Evolutionary conservation across 441 rosid species (phyloP).

Genomic region (Heliophila coronopifolia): DNA sequence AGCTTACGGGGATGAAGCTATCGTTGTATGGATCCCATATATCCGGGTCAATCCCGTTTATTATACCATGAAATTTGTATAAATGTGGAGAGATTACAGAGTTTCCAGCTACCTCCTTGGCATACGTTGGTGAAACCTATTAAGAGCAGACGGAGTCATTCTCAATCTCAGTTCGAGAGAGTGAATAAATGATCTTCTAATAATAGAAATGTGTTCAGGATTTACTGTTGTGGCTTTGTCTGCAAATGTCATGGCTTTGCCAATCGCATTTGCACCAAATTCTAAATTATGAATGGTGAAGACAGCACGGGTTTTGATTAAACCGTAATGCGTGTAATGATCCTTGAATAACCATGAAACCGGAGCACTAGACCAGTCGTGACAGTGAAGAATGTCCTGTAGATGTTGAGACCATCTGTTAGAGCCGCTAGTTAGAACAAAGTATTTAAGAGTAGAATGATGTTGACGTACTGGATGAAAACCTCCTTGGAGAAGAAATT

Average conservation of each 20-base stretch:
- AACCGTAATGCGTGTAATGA: constrained; percentile 68
- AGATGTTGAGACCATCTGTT: constrained; percentile 12
- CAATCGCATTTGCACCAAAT: constrained; percentile 66
- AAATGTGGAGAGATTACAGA: constrained; percentile 64
- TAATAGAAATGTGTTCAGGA: constrained; percentile 15
- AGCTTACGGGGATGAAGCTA: constrained; percentile 68
- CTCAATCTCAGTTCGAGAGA: not conserved
- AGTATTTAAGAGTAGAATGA: not conserved
- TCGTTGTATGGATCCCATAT: constrained; percentile 97
- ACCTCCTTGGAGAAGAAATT: constrained; percentile 82
- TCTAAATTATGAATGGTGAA: constrained; percentile 95
- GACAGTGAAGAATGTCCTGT: constrained; percentile 96
- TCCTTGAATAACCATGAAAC: constrained; percentile 87
- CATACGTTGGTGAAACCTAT: constrained; percentile 78
- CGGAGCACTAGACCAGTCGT: constrained; percentile 96
- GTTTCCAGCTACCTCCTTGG: constrained; percentile 82
- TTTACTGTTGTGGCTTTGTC: constrained; percentile 91
- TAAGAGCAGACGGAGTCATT: constrained; percentile 8
- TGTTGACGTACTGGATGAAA: constrained; percentile 72
- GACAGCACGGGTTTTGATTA: constrained; percentile 73
- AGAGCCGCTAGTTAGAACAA: not conserved
- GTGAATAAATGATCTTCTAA: not conserved
- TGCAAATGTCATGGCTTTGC: constrained; percentile 69
- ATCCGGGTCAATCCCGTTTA: constrained; percentile 90
- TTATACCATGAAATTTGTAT: constrained; percentile 77